Conservation (phyloP, 192 early-diverging fungal genomes). For the Backusella tuberculispora region DNA sequence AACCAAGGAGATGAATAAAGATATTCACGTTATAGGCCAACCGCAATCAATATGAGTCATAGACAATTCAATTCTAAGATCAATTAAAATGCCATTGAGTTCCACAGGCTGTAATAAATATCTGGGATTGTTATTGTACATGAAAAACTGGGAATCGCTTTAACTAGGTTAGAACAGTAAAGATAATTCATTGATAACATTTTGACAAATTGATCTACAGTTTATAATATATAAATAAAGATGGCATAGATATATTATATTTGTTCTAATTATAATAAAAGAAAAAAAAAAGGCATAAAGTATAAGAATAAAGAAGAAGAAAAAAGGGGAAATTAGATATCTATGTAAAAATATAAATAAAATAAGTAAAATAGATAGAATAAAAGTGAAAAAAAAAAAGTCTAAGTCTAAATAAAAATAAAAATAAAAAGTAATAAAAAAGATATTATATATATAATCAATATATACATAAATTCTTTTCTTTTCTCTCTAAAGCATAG, state of each 20-base stretch:
- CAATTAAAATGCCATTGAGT: too few relatives aligned
- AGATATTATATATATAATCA: conserved; percentile 4
- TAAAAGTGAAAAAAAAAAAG: conserved; percentile 1
- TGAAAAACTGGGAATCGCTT: neutral
- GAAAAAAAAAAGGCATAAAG: neutral
- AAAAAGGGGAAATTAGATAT: conserved; percentile 1
- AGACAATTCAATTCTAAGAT: too few relatives aligned
- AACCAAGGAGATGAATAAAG: too few relatives aligned
- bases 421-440: neutral
- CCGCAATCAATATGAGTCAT: too few relatives aligned
- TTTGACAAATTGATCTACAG: too few relatives aligned
- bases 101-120: too few relatives aligned
- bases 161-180: neutral
- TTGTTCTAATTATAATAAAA: neutral
- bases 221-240: too few relatives aligned
- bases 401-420: conserved; percentile 4
- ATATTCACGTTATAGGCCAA: too few relatives aligned
- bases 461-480: conserved; percentile 11
- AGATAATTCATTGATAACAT: too few relatives aligned
- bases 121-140: too few relatives aligned
- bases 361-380: neutral
- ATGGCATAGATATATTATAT: neutral
- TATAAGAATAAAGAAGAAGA: neutral
- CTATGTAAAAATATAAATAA: neutral
- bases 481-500: neutral